phyloP scores from a whole-genome alignment of 805 yeast species.

The Spathaspora passalidarum region DNA sequence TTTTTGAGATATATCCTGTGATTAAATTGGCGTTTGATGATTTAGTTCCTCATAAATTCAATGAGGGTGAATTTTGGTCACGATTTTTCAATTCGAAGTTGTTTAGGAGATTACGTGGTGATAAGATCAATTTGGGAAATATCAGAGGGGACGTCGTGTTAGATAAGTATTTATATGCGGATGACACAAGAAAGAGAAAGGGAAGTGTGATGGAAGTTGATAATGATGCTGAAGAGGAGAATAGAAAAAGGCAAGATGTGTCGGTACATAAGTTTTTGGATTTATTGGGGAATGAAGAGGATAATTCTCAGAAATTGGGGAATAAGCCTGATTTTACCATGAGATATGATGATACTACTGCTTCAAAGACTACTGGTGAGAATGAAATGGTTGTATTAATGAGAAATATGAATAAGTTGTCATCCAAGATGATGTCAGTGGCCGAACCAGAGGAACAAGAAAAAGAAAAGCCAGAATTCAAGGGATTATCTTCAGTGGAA shows the following conservation, averaged over 20 bases:
- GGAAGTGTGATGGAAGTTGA: constrained; percentile 6
- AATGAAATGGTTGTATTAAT: constrained; percentile 72
- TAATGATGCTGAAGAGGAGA: constrained; percentile 9
- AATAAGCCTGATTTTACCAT: constrained; percentile 87
- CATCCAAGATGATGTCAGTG: constrained; percentile 66
- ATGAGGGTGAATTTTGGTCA: constrained; percentile 95
- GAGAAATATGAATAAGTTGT: constrained; percentile 84
- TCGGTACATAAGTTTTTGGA: constrained; percentile 70
- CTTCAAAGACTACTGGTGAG: constrained; percentile 22
- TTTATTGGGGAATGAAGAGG: constrained; percentile 75
- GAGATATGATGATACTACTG: constrained; percentile 50
- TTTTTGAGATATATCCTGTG: constrained; percentile 89
- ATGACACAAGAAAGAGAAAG: constrained; percentile 47
- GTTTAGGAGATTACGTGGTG: constrained; percentile 87
- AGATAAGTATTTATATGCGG: constrained; percentile 76
- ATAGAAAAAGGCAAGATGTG: neutral
- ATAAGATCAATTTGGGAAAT: constrained; percentile 61
- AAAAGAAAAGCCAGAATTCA: neutral
- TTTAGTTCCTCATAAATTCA: constrained; percentile 74
- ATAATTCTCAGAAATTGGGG: constrained; percentile 73
- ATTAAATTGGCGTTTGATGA: constrained; percentile 87
- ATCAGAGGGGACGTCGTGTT: constrained; percentile 82
- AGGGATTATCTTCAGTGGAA: constrained; percentile 13
- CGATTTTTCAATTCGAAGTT: constrained; percentile 88
- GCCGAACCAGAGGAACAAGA: constrained; percentile 9